Conservation (phyloP, 148 eudicot genomes). For the Bassia scoparia region DNA sequence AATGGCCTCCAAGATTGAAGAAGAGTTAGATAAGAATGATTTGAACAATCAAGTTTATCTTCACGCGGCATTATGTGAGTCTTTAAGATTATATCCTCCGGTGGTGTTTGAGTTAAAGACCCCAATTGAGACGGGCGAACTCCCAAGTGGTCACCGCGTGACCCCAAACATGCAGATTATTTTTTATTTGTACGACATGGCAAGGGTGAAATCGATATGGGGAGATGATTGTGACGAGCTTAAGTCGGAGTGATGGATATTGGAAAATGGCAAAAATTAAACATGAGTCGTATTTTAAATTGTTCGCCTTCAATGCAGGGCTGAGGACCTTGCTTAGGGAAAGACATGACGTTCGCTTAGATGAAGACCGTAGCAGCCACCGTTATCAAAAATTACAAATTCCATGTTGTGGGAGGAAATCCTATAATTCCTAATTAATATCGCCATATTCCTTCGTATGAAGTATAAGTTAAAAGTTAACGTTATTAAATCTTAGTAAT, state of each 20-base stretch:
- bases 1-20: slow-evolving; percentile 27
- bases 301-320: slow-evolving; percentile 30
- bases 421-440: too few species aligned
- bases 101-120: slow-evolving; percentile 19
- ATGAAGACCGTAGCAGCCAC: slow-evolving; percentile 28
- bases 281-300: slow-evolving; percentile 21
- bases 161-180: slow-evolving; percentile 11
- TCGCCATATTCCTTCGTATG: too few species aligned
- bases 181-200: slow-evolving; percentile 30
- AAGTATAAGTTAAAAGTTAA: too few species aligned
- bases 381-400: slow-evolving; percentile 19
- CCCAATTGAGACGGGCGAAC: slow-evolving; percentile 16
- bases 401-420: too few species aligned
- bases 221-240: slow-evolving; percentile 38
- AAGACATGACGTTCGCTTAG: slow-evolving; percentile 23
- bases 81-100: slow-evolving; percentile 33
- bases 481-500: too few species aligned
- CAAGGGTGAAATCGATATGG: slow-evolving; percentile 31
- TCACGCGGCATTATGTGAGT: slow-evolving; percentile 29
- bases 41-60: slow-evolving; percentile 27
- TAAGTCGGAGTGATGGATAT: slow-evolving; percentile 37
- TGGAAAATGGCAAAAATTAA: slow-evolving; percentile 13
- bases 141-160: slow-evolving; percentile 35
- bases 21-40: not conserved
- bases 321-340: slow-evolving; percentile 35